These are phyloP conservation scores for Fusarium sp. DNA, from an alignment of 2,329 filamentous ascomycete genomes.

Conservation along the genomic window DNA sequence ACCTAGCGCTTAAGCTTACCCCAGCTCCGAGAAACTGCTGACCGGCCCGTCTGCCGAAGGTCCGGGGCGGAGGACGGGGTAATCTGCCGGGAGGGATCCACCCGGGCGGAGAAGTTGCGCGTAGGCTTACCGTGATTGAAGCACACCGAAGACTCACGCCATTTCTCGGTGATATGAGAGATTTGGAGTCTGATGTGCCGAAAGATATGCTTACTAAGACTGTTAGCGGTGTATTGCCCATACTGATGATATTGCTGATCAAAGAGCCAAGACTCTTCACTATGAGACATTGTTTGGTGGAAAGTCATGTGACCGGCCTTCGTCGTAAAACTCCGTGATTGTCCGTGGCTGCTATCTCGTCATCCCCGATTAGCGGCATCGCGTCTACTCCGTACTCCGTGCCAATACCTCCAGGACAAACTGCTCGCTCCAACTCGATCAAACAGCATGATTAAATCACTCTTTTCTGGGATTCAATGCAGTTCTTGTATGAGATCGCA, in stretches of 20 bases:
- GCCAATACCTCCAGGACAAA: background rate
- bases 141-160: background rate
- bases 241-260: background rate
- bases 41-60: background rate
- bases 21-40: background rate
- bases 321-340: background rate
- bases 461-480: background rate
- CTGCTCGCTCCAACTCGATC: background rate
- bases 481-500: background rate
- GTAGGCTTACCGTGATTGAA: background rate
- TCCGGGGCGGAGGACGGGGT: background rate
- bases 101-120: background rate
- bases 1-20: background rate
- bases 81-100: background rate
- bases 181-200: background rate
- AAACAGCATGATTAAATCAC: background rate
- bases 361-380: background rate
- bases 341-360: background rate
- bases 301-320: background rate
- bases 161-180: background rate
- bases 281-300: background rate
- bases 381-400: accelerated
- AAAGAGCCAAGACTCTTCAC: background rate
- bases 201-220: background rate
- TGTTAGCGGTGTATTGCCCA: background rate